Evolutionary conservation across 495 filamentous ascomycete species (phyloP).

Genomic region (Corynascus novoguineensis): DNA sequence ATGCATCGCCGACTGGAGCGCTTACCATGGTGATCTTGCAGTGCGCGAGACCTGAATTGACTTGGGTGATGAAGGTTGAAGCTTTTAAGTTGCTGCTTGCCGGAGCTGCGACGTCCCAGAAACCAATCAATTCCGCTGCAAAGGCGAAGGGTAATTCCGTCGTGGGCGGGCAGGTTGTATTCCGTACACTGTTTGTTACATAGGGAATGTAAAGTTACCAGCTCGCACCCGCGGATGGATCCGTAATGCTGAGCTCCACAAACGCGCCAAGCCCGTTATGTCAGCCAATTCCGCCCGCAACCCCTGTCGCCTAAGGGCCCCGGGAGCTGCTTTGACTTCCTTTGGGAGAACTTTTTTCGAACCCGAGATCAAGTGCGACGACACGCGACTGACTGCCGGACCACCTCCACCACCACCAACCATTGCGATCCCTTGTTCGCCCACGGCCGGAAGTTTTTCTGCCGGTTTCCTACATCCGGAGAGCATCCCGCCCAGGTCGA

Average conservation of each 20-base stretch:
- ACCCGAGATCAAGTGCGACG: conserved; percentile 6
- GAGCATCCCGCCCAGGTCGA: not conserved
- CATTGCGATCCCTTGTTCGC: not conserved
- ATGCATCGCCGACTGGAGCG: conserved; percentile 2
- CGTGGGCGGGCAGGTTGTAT: not conserved
- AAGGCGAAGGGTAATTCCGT: not conserved
- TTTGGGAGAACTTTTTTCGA: conserved; percentile 33
- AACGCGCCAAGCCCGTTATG: conserved; percentile 17
- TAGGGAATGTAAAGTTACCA: not conserved
- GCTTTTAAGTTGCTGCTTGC: not conserved
- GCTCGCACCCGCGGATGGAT: too few relatives aligned
- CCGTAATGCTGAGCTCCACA: not conserved
- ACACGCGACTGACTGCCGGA: conserved; percentile 15
- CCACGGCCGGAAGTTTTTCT: not conserved
- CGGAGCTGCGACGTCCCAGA: not conserved
- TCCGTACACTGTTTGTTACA: not conserved
- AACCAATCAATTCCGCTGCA: conserved; percentile 2
- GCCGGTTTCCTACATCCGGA: not conserved
- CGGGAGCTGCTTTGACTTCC: conserved; percentile 14
- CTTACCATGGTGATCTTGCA: conserved; percentile 32
- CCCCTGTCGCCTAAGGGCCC: conserved; percentile 22
- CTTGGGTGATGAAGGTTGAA: conserved; percentile 8
- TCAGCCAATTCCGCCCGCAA: conserved; percentile 18
- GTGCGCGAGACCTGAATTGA: conserved; percentile 15
- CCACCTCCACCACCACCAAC: conserved; percentile 9